Evolutionary conservation across 352 stramenopile species (phyloP).

Genomic region (Phytophthora pini): DNA sequence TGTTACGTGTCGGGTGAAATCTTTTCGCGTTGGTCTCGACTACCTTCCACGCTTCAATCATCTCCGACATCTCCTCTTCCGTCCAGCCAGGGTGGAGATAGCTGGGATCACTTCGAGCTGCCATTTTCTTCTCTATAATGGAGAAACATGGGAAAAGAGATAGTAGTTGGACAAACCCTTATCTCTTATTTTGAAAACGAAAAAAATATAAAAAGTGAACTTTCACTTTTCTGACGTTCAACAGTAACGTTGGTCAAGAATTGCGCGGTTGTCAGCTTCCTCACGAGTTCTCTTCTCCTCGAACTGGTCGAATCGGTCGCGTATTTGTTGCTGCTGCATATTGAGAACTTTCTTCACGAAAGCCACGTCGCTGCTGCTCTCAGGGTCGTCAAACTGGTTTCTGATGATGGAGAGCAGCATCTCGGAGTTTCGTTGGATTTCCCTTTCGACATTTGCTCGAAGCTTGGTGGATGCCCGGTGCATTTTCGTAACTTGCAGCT

Average conservation of each 20-base stretch:
- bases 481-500: slow-evolving; percentile 29
- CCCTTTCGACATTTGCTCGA: slow-evolving; percentile 18
- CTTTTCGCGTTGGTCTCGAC: slow-evolving; percentile 1
- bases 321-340: slow-evolving; percentile 26
- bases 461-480: slow-evolving; percentile 16
- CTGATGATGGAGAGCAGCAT: slow-evolving; percentile 29
- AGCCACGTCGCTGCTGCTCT: slow-evolving; percentile 17
- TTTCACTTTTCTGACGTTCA: slow-evolving; percentile 2
- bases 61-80: slow-evolving; percentile 7
- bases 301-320: slow-evolving; percentile 30
- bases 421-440: slow-evolving; percentile 25
- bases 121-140: slow-evolving; percentile 1
- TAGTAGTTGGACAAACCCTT: neutral
- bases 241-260: slow-evolving; percentile 16
- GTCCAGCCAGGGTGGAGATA: slow-evolving; percentile 25
- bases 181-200: neutral
- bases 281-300: slow-evolving; percentile 13
- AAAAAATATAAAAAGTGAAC: slow-evolving; percentile 2
- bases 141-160: slow-evolving; percentile 7
- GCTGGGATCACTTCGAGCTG: slow-evolving; percentile 5
- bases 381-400: slow-evolving; percentile 26
- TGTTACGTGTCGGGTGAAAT: neutral
- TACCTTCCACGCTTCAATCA: slow-evolving; percentile 22
- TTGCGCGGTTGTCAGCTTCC: slow-evolving; percentile 15
- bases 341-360: slow-evolving; percentile 29